Evolutionary conservation across 768 basidiomycete genomes (phyloP), one percentile per base, ranked within the genome.

Genomic region (Mycena rosella): DNA sequence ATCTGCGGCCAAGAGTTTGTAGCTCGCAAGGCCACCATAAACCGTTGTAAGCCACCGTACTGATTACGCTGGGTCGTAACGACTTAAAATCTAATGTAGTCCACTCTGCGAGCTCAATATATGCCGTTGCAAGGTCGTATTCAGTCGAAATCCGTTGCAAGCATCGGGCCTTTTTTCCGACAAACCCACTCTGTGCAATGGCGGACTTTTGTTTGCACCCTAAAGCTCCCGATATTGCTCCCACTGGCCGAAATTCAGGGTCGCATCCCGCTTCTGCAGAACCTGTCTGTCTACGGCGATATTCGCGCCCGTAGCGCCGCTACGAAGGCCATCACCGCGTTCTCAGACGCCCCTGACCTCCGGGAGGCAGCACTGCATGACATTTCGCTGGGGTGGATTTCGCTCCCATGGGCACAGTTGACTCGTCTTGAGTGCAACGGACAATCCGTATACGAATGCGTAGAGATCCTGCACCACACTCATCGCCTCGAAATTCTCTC

Each of bases 361-460:
- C 44, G 57, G 20, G 44, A 57, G 20, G 40, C 30, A 20, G 3
- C 10, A 13, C 45, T 47, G 10, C 26, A 11, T 24, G 4, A 11
- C n/a, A 5, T 26, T 47, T 22, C 22, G 5, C 45, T 11, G 8
- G 4, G 22, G 22, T 26, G 22, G 22, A 47, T 47, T 26, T 20
- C 45, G 22, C 45, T 61, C 10, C 44, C 47, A 11, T 56, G 52
- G 52, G 26, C 27, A 10, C 52, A 53, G 52, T 13, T 53, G n/a
- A 36, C 32, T 1, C 11, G 14, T 15, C 52, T 53, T 11, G 30
- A 36, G 22, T 22, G 20, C n/a, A 2, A n/a, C 10, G 5, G 3
- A 1, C 20, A 34, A n/a, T 2, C 8, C 22, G 7, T 18, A 3
- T 15, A 30, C 15, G 9, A n/a, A 36, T 53, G 52, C 22, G 30